Conservation (phyloP, 1,284 basidiomycete genomes). For the Boletus holoroseus region DNA sequence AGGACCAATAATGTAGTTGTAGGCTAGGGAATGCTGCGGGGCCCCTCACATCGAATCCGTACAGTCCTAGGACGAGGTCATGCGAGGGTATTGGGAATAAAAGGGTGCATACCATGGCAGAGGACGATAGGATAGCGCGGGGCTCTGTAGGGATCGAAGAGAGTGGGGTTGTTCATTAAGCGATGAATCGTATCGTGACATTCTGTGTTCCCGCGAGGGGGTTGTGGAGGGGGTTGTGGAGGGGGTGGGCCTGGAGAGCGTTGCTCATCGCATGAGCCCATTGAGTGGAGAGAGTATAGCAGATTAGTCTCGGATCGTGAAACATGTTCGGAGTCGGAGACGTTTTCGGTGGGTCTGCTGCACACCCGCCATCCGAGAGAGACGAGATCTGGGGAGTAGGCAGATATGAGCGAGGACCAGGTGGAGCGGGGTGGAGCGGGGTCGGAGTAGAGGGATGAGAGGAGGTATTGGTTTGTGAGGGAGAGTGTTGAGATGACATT, state of each 20-base stretch:
- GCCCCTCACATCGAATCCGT: conserved; percentile 89
- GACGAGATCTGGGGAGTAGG: not conserved
- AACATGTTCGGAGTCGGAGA: not conserved
- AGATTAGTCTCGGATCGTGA: not conserved
- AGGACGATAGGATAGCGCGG: conserved; percentile 90
- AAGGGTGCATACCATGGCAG: conserved; percentile 75
- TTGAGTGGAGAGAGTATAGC: not conserved
- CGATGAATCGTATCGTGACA: conserved; percentile 59
- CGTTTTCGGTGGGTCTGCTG: not conserved
- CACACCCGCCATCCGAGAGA: not conserved
- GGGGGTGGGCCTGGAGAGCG: not conserved
- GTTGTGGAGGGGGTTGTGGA: conserved; percentile 4
- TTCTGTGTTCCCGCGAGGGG: conserved; percentile 20
- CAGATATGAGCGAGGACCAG: conserved; percentile 21
- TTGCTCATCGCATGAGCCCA: not conserved
- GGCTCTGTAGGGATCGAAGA: conserved; percentile 69
- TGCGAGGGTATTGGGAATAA: not conserved
- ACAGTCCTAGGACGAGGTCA: conserved; percentile 59
- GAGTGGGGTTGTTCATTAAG: conserved; percentile 65
- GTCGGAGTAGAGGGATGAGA: conserved; percentile 9
- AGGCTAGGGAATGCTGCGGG: conserved; percentile 71
- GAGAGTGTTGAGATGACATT: conserved; percentile 63
- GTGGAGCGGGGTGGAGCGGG: not conserved
- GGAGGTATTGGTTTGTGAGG: conserved; percentile 58
- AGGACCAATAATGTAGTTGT: conserved; percentile 94